Base-by-base conservation (phyloP, 345 rosid genomes). In the Bruguiera gymnorhiza region DNA sequence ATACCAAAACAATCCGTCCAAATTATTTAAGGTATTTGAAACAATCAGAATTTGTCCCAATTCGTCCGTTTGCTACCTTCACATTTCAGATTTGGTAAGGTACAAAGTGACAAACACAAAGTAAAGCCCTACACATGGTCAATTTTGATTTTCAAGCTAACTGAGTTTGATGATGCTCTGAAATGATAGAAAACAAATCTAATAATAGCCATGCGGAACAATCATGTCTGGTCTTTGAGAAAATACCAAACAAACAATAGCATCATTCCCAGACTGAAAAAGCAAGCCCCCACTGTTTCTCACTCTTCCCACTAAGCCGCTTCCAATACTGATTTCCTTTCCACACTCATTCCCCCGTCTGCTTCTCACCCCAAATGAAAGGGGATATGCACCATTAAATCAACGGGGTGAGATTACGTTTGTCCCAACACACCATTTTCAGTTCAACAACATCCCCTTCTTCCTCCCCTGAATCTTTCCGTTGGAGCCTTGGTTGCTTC, bases 251-350 rank as follows among this genome's bases (percentile, higher is more conserved):
- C 10, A 71, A 71, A 52, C 15, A 30, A 70, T 52, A 52, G 11
- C 24, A 74, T 70, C 61, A 67, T 65, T 69, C 46, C 63, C 26
- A 0, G 34, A 29, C 48, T 9, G 20, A 39, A 62, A 78, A 64
- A 21, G 79, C 68, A 67, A 24, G 30, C 16, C 64, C 64, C 75
- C 83, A 83, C 83, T 77, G 20, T 55, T 71, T 72, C 80, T 67
- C 74, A 26, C 81, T 66, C 81, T 37, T 72, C 56, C 81, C 81
- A 79, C 79, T 66, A 70, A 37, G 36, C n/a, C 15, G 5, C 8
- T 27, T 8, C 43, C 54, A 58, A 10, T 29, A 18, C 55, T 29
- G n/a, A 37, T 15, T 9, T 56, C 18, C 10, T 54, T 63, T 23
- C 9, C 37, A 21, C 46, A 32, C 15, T 57, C 15, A 30, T 11